Evolutionary conservation across 768 basidiomycete species (phyloP), one percentile per base, ranked within the genome.

Genomic region (Tephrocybe sp.): DNA sequence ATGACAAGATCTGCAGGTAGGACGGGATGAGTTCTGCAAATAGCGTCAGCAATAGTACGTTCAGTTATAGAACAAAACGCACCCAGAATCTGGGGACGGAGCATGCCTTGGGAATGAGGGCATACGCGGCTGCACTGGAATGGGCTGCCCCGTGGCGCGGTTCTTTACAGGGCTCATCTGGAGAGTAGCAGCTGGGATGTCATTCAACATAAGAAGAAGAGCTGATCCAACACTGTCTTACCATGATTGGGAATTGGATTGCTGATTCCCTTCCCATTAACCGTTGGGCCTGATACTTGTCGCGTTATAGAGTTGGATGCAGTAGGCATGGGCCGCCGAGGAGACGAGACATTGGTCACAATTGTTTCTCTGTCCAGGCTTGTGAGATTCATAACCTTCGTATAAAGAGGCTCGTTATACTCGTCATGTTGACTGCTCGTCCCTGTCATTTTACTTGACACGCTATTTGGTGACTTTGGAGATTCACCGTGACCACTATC

Each of bases 1-100:
- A 82, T 82, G 2, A 84, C 86, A 32, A 95, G 82, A 49, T 87
- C 89, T 24, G 84, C 74, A 0, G 93, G 93, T 21, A 96, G 75
- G 13, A 84, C 77, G 8, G 87, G 92, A 61, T 88, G 85, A 36
- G 79, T 81, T 39, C 90, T 93, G 54, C 24, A 60, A 47, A n/a
- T n/a, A n/a, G n/a, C n/a, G n/a, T n/a, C n/a, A n/a, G n/a, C n/a
- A n/a, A n/a, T n/a, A n/a, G n/a, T n/a, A n/a, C n/a, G n/a, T n/a
- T n/a, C n/a, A n/a, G n/a, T n/a, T n/a, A n/a, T n/a, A n/a, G n/a
- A n/a, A n/a, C n/a, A n/a, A n/a, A 28, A 69, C 83, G 49, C 62
- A 91, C 89, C 85, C 86, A 34, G 87, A 82, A 51, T 77, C 78
- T 45, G 87, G 65, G 16, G 82, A 80, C 9, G 72, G 69, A 25